Evolutionary conservation across 768 basidiomycete species (phyloP).

Genomic region (Multifurca ochricompacta): DNA sequence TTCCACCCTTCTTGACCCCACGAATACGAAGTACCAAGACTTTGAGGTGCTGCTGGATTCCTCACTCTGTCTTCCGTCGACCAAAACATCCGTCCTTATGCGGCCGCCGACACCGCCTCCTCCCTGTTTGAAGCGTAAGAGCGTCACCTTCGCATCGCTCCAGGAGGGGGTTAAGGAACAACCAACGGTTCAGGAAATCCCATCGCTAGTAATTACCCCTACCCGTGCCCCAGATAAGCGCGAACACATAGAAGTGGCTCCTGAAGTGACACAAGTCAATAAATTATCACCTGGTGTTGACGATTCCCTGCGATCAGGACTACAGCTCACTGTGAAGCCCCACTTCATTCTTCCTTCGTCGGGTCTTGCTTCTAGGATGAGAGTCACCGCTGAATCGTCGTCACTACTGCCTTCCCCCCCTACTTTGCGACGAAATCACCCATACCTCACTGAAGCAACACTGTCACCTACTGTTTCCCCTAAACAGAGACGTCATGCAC

Average conservation of each 20-base stretch:
- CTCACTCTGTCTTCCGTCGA: constrained; percentile 10
- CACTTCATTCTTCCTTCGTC: neutral
- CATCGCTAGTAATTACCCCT: neutral
- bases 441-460: neutral
- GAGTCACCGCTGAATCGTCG: neutral
- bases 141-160: constrained; percentile 14
- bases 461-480: neutral
- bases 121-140: constrained; percentile 7
- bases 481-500: neutral
- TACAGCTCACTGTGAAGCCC: neutral
- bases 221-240: neutral
- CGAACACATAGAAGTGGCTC: neutral
- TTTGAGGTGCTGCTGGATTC: constrained; percentile 14
- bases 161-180: neutral
- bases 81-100: neutral
- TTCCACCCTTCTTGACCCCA: constrained; percentile 1
- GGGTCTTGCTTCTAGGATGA: neutral
- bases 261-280: neutral
- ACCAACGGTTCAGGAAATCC: neutral
- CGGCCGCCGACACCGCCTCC: constrained; percentile 10
- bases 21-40: constrained; percentile 9
- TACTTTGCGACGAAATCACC: neutral
- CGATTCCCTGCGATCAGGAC: neutral
- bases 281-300: neutral
- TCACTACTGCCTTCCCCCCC: neutral